Conservation (phyloP, 1,284 basidiomycete genomes). For the Microbotryum scabiosae region DNA sequence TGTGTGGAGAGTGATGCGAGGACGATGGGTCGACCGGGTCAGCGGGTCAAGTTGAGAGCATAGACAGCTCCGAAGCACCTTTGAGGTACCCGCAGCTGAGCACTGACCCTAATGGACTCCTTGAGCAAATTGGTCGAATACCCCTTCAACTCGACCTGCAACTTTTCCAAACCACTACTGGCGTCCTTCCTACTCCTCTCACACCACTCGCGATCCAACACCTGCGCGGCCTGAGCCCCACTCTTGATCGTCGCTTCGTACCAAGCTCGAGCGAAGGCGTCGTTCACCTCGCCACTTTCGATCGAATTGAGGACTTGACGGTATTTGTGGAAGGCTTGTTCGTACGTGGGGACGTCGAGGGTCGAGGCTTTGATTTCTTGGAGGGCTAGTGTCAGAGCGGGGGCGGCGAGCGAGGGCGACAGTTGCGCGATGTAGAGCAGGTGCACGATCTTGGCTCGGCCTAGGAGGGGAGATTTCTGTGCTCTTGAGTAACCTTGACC, state of each 20-base stretch:
- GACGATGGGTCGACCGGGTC: background rate
- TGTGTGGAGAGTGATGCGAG: constrained; percentile 30
- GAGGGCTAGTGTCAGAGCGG: constrained; percentile 58
- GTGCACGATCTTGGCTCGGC: constrained; percentile 58
- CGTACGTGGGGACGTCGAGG: constrained; percentile 49
- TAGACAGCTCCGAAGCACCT: background rate
- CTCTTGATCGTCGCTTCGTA: constrained; percentile 33
- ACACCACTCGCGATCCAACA: constrained; percentile 53
- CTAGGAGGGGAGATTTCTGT: constrained; percentile 45
- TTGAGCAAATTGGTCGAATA: constrained; percentile 88
- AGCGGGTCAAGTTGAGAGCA: constrained; percentile 10
- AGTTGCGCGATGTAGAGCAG: constrained; percentile 56
- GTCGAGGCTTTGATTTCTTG: constrained; percentile 56
- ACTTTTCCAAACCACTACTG: constrained; percentile 56
- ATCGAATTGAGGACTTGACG: constrained; percentile 39
- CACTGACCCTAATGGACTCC: constrained; percentile 73
- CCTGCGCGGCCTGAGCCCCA: constrained; percentile 43
- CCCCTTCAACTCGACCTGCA: constrained; percentile 80
- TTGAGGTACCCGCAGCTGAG: background rate
- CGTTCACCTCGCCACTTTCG: constrained; percentile 29
- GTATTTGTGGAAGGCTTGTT: constrained; percentile 51
- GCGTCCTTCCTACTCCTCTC: constrained; percentile 56
- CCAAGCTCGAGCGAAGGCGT: constrained; percentile 36
- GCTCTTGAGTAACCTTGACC: no score
- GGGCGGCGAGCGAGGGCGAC: constrained; percentile 58